Base-by-base conservation (phyloP, 352 stramenopile genomes). In the Phytopythium aichiense region DNA sequence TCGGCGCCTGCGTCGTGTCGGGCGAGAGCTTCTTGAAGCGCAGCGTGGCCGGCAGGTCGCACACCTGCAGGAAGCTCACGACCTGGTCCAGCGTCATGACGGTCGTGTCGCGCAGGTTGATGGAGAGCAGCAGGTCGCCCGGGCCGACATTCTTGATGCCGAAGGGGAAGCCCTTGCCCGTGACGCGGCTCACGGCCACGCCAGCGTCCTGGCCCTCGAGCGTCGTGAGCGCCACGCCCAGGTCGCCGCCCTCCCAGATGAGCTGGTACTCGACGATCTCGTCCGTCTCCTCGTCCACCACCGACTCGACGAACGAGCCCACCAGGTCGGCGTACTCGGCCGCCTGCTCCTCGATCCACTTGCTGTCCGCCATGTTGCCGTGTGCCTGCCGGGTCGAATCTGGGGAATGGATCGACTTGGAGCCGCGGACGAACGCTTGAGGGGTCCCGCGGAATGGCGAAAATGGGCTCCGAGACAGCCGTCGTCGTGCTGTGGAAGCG, bases 231-330 rank as follows among this genome's bases (percentile, higher is more conserved):
- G 86, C 86, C 25, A 95, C 83, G 54, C 86, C 86, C 61, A 95
- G 63, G 64, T 95, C 86, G 37, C 86, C 86, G 38, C 86, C 86
- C 60, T 95, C 86, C 86, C 86, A 95, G 67, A 95, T 95, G 58
- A 95, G 77, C 67, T 95, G 86, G 73, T 95, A 95, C 73, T 95
- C 86, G 62, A 91, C 68, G 69, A 92, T 88, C 63, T 93, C 82
- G 64, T 94, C 86, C 60, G 84, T 93, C 50, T 91, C 81, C 54
- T 75, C 76, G 66, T 93, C 84, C 57, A 89, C 78, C 13, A 93
- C 84, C 22, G 84, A 93, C 63, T 92, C 84, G 25, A 93, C 84
- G 64, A 95, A 95, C 73, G 79, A 91, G 38, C 84, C 85, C 16
- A 95, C 84, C 50, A 95, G 69, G 66, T 95, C 84, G 35, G 76